phyloP scores from a whole-genome alignment of 2,329 filamentous ascomycete genomes.

The Colletotrichum eremochloae region DNA sequence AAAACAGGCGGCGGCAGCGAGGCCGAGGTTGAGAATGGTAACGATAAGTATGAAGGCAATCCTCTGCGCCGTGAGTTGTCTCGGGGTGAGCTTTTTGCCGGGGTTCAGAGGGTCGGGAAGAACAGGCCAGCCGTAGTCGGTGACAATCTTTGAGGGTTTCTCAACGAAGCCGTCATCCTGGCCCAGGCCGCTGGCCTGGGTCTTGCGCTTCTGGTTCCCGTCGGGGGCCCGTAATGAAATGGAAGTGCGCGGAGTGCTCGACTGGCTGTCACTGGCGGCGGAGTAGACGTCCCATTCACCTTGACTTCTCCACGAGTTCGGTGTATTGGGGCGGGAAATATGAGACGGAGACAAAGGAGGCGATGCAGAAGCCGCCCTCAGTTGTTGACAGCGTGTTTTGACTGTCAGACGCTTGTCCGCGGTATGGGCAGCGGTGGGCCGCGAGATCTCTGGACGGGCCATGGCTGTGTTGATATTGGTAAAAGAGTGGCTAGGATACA shows the following conservation, averaged over 20 bases:
- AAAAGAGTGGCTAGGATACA: slow-evolving; percentile 10
- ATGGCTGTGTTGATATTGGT: background rate
- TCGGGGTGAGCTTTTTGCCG: slow-evolving; percentile 17
- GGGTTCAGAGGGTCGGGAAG: slow-evolving; percentile 16
- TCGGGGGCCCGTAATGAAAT: background rate
- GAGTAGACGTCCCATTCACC: slow-evolving; percentile 31
- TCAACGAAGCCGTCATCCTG: background rate
- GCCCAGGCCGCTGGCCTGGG: background rate
- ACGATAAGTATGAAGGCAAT: slow-evolving; percentile 7
- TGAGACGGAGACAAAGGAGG: background rate
- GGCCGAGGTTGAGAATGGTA: slow-evolving; percentile 4
- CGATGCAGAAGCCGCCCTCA: background rate
- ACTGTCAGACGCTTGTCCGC: slow-evolving; percentile 13
- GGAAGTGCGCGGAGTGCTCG: background rate
- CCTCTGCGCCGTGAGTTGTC: slow-evolving; percentile 7
- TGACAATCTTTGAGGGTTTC: slow-evolving; percentile 25
- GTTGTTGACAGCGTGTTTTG: background rate
- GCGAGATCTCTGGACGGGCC: slow-evolving; percentile 14
- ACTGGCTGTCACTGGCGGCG: slow-evolving; percentile 12
- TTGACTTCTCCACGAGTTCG: slow-evolving; percentile 23
- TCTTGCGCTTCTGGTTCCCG: background rate
- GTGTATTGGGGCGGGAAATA: slow-evolving; percentile 4
- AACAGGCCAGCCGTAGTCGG: slow-evolving; percentile 23
- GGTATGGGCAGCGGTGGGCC: slow-evolving; percentile 3
- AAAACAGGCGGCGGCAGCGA: slow-evolving; percentile 14